Evolutionary conservation across 2,329 filamentous ascomycete species (phyloP).

Genomic region (Clonostachys solani): DNA sequence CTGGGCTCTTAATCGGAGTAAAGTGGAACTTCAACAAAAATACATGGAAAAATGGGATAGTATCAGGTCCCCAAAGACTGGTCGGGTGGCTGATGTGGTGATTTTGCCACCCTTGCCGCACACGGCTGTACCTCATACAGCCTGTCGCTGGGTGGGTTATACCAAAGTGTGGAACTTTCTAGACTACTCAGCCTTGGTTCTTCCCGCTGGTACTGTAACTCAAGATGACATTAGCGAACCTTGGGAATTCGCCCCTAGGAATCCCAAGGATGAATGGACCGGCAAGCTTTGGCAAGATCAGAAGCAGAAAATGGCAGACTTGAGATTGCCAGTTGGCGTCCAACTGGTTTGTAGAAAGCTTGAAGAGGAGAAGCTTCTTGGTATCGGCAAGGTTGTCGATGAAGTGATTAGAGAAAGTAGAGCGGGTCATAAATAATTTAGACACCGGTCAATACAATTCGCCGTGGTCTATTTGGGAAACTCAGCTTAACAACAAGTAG

Average conservation of each 20-base stretch:
- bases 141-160: conserved; percentile 42
- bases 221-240: conserved; percentile 29
- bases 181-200: conserved; percentile 16
- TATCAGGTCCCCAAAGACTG: conserved; percentile 32
- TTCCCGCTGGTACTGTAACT: conserved; percentile 25
- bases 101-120: conserved; percentile 59
- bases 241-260: conserved; percentile 8
- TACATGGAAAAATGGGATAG: conserved; percentile 57
- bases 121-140: conserved; percentile 39
- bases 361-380: conserved; percentile 52
- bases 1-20: conserved; percentile 62
- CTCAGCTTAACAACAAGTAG: too few species aligned
- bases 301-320: conserved; percentile 8
- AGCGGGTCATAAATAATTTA: too few species aligned
- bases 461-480: too few species aligned
- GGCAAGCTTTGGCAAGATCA: conserved; percentile 6
- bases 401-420: not conserved
- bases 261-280: conserved; percentile 11
- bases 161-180: conserved; percentile 22
- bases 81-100: conserved; percentile 46
- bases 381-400: conserved; percentile 29
- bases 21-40: conserved; percentile 27
- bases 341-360: conserved; percentile 47
- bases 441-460: too few species aligned
- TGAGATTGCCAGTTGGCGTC: conserved; percentile 37